Conservation (phyloP, 2,329 filamentous ascomycete genomes). For the Microdochium trichocladiopsis region DNA sequence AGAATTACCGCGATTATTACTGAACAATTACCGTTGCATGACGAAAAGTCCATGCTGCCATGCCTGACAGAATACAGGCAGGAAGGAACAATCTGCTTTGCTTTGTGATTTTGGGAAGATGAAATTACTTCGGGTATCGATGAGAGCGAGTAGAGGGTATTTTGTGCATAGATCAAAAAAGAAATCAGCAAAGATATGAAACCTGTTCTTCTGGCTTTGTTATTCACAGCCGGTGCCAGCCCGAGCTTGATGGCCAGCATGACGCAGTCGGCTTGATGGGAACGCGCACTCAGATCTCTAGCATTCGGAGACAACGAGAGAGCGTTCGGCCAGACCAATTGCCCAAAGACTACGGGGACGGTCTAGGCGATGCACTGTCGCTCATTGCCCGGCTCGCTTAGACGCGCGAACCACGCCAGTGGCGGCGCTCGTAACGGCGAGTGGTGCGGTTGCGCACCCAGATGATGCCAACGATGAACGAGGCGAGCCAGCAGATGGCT, state of each 20-base stretch:
- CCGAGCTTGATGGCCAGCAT: not conserved
- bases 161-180: not conserved
- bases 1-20: no score
- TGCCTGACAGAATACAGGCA: no score
- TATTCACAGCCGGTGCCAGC: not conserved
- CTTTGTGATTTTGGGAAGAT: not conserved
- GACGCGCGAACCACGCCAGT: slow-evolving; percentile 17
- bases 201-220: not conserved
- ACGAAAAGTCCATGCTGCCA: no score
- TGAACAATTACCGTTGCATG: no score
- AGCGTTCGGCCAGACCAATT: not conserved
- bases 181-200: not conserved
- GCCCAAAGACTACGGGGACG: not conserved
- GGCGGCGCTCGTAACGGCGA: slow-evolving; percentile 19
- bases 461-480: slow-evolving; percentile 48
- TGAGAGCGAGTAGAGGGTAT: not conserved
- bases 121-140: not conserved
- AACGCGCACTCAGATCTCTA: not conserved
- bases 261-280: not conserved
- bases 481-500: slow-evolving; percentile 63
- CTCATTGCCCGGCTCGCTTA: slow-evolving; percentile 5
- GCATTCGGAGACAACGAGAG: not conserved
- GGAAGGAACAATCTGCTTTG: not conserved
- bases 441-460: slow-evolving; percentile 39
- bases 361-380: not conserved